Evolutionary conservation across 345 rosid genomes (phyloP).

Genomic region (Populus davidiana): DNA sequence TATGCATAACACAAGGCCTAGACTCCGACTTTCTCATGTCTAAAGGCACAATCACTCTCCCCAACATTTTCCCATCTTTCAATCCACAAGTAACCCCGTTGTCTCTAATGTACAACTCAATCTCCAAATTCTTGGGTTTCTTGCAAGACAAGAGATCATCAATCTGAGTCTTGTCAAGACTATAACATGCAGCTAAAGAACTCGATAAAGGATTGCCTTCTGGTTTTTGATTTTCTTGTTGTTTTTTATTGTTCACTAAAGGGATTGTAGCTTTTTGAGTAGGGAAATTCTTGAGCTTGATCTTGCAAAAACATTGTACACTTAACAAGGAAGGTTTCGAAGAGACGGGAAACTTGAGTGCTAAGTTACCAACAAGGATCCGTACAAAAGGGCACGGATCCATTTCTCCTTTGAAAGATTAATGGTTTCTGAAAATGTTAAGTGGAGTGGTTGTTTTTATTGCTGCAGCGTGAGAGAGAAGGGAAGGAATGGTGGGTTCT

Average conservation of each 20-base stretch:
- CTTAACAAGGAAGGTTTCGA: conserved; percentile 38
- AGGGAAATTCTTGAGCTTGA: conserved; percentile 55
- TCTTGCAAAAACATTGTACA: conserved; percentile 50
- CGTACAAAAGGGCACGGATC: conserved; percentile 96
- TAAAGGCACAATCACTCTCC: conserved; percentile 48
- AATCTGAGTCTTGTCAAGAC: conserved; percentile 46
- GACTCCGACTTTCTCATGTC: conserved; percentile 61
- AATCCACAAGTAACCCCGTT: conserved; percentile 45
- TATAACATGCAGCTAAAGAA: conserved; percentile 69
- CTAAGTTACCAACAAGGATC: conserved; percentile 71
- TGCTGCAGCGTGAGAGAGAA: background rate
- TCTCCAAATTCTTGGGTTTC: conserved; percentile 22
- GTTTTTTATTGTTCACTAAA: conserved; percentile 16
- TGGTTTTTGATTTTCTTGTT: conserved; percentile 14
- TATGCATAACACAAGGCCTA: conserved; percentile 52
- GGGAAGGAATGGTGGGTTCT: background rate
- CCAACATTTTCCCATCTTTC: conserved; percentile 53
- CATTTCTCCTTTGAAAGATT: conserved; percentile 34
- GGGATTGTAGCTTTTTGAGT: conserved; percentile 45
- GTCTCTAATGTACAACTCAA: conserved; percentile 48
- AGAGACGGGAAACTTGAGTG: conserved; percentile 46
- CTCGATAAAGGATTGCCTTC: conserved; percentile 16
- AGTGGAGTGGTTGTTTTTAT: background rate
- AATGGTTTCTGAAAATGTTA: background rate
- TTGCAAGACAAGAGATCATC: conserved; percentile 33